Conservation (phyloP, 306 rosid species). For the Mimosa pudica region DNA sequence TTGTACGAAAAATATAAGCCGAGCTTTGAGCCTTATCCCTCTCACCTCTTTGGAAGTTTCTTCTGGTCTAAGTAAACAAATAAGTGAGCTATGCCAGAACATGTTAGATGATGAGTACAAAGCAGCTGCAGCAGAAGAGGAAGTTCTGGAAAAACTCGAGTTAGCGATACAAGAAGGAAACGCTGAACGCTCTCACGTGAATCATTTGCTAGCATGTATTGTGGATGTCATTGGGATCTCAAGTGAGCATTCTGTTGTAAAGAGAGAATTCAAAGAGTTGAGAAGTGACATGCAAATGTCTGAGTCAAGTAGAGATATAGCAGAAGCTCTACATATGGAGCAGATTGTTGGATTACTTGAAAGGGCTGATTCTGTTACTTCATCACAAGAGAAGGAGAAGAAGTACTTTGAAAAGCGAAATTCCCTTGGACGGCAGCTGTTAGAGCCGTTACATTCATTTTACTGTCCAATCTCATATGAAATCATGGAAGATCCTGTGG, state of each 20-base stretch:
- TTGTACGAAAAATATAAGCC: conserved; percentile 48
- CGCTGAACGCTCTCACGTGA: conserved; percentile 31
- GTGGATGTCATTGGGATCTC: conserved; percentile 56
- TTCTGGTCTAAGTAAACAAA: conserved; percentile 35
- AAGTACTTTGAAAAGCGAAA: conserved; percentile 48
- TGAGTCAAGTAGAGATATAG: conserved; percentile 39
- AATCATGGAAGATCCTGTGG: conserved; percentile 83
- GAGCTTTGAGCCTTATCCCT: conserved; percentile 47
- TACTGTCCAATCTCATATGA: conserved; percentile 51
- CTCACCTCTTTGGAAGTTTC: conserved; percentile 44
- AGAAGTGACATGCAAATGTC: conserved; percentile 49
- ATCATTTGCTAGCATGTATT: conserved; percentile 43
- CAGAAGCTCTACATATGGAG: conserved; percentile 53
- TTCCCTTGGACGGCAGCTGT: conserved; percentile 52
- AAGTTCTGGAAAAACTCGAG: conserved; percentile 49
- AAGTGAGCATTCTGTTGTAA: conserved; percentile 40
- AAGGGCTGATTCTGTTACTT: conserved; percentile 45
- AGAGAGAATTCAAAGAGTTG: conserved; percentile 51
- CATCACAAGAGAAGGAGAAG: conserved; percentile 47
- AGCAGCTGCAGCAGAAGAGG: conserved; percentile 44
- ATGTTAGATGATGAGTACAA: conserved; percentile 49
- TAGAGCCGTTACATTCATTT: conserved; percentile 55
- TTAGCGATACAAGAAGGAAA: conserved; percentile 45
- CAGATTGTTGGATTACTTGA: conserved; percentile 49
- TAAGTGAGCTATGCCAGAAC: conserved; percentile 46